Evolutionary conservation across 495 filamentous ascomycete genomes (phyloP), one percentile per base, ranked within the genome.

Genomic region (Neurospora sp.): DNA sequence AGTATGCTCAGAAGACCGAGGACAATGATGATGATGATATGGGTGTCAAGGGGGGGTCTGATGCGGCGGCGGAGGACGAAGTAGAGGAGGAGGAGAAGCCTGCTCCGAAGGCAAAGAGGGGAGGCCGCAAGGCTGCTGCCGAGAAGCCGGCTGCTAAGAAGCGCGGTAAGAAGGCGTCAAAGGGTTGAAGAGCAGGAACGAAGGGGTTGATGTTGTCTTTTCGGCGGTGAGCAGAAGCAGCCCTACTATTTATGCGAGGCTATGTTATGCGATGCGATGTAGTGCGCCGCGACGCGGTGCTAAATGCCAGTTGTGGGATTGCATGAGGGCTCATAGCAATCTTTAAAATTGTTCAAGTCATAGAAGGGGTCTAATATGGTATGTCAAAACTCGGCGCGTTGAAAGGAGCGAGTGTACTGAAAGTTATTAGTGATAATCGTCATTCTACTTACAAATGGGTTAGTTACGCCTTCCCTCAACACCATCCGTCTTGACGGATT

Each of bases 91-190:
- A 73, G 38, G 73, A 75, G 73, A 35, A 74, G 53, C 69, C 74
- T 8, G 66, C 69, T 1, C 73, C 76, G 5, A 81, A 81, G 72
- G 68, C 70, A 35, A 81, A 78, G 74, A 74, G 75, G 14, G 53
- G 53, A 14, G 76, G 74, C 61, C 81, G 80, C 44, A 77, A 77
- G 71, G 74, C 74, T 11, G 78, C 76, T 61, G 73, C 72, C 37
- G 73, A 72, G 41, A 70, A 75, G 59, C 61, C 77, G 8, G 53
- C 76, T 18, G 69, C 40, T 14, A 78, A 69, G 73, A 73, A 68
- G 46, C 73, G 74, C 39, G 75, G 72, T 18, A 75, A 71, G 53
- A 78, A 71, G 68, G 40, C 71, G 75, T 76, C 42, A 76, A 72
- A 73, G 12, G 14, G 14, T 66, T 35, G 22, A 37, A 14, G 39